These are phyloP conservation scores for Amesomyces nigricolor DNA, from an alignment of 2,329 filamentous ascomycete genomes.

Conservation along the genomic window DNA sequence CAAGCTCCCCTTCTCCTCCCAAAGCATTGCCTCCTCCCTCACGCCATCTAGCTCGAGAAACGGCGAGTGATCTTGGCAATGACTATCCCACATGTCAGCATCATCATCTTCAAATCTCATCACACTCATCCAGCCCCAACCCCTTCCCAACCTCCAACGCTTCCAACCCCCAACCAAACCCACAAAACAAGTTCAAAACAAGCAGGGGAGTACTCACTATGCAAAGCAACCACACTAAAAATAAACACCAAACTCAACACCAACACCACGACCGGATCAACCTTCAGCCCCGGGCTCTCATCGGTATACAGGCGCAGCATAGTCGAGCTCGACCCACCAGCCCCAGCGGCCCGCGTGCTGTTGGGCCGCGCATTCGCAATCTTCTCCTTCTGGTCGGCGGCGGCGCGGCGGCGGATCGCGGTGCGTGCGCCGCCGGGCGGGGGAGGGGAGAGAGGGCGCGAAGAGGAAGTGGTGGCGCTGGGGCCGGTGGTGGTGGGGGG, in stretches of 20 bases:
- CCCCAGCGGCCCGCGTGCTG: conserved; percentile 88
- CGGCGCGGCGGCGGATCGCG: conserved; percentile 89
- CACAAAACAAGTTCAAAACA: background rate
- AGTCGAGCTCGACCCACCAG: conserved; percentile 92
- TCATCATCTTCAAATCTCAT: background rate
- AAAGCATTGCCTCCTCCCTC: background rate
- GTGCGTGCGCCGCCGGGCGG: conserved; percentile 92
- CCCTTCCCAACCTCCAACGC: too few relatives aligned
- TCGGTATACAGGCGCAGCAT: conserved; percentile 99
- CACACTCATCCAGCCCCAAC: background rate
- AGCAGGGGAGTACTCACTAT: conserved; percentile 60
- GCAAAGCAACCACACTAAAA: conserved; percentile 94
- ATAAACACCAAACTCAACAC: conserved; percentile 97
- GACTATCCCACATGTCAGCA: conserved; percentile 49
- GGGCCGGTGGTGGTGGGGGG: conserved; percentile 43
- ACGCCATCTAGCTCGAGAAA: conserved; percentile 59
- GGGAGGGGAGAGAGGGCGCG: conserved; percentile 78
- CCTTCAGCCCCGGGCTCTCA: conserved; percentile 93
- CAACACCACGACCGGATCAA: conserved; percentile 94
- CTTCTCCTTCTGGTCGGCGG: conserved; percentile 96
- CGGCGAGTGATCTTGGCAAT: conserved; percentile 92
- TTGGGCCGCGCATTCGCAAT: conserved; percentile 87
- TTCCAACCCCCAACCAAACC: background rate
- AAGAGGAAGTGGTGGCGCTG: conserved; percentile 51
- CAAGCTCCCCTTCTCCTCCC: background rate